Base-by-base conservation (phyloP, 805 yeast species). In the Pichia eremophila region DNA sequence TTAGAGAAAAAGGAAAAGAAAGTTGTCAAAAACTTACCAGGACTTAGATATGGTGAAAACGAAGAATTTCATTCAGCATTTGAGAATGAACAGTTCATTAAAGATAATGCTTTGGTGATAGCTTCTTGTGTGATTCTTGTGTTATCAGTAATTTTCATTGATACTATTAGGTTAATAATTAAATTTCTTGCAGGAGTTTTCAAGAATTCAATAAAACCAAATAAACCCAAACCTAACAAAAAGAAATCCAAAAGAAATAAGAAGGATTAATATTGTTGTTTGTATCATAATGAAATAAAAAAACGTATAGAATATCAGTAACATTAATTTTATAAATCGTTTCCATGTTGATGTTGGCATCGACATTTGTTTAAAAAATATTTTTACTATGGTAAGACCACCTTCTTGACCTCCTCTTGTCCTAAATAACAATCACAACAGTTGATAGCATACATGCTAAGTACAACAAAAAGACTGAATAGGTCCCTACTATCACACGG, bases 91-190 rank as follows among this genome's bases (percentile, higher is more conserved):
- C 76, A 74, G 0, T 62, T 78, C 36, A 68, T 81, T 59, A 51
- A 64, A 11, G 77, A 79, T 27, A 73, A 81, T 57, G 80, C 78
- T 52, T 56, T 68, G 38, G 54, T 77, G 43, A 67, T 79, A 27
- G 43, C 45, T 2, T 29, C 51, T 12, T 47, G 50, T 4, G 28
- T 32, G 17, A 45, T 41, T 9, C 28, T 51, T 4, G 39, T 60
- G 10, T 17, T 46, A 11, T 28, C 35, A 5, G 19, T 57, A 8
- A 10, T 57, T 8, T 45, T 48, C 10, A 45, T 32, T 17, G 57
- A 54, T 38, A n/a, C 52, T 7, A 11, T 54, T 2, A 48, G 49
- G 35, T 35, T 45, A 3, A 9, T 48, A 2, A 27, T 48, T 15
- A 18, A 12, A 15, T 9, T 17, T n/a, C 25, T 39, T n/a, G 29